A percentile compares a stretch with the other conserved stretches of the same genome.
These are phyloP conservation scores for Aquilaria agallochum DNA, from an alignment of 441 rosid species.

Conservation along the genomic window DNA sequence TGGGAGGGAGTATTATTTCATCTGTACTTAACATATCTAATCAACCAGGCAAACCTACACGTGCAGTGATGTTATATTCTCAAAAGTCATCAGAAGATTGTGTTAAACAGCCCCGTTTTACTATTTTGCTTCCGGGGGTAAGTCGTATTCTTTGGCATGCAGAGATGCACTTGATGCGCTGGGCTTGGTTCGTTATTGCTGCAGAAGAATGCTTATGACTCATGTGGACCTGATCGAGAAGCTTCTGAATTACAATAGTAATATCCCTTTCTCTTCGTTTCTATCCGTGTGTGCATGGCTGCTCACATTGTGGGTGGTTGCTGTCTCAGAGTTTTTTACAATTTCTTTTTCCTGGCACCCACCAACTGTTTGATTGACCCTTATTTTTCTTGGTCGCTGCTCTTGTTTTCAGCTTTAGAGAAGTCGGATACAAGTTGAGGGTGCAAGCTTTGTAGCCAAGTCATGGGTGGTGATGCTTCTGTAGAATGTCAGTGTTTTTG, in stretches of 20 bases:
- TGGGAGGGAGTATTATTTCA: too few relatives aligned
- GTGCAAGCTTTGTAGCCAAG: conserved; percentile 9
- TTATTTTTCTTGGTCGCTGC: too few relatives aligned
- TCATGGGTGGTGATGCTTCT: too few relatives aligned
- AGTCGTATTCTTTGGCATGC: conserved; percentile 23
- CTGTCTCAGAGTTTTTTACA: not conserved
- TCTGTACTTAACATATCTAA: too few relatives aligned
- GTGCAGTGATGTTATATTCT: too few relatives aligned
- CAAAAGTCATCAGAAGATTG: not conserved
- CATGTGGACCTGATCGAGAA: conserved; percentile 97
- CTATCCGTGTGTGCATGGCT: not conserved
- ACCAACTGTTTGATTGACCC: conserved; percentile 2
- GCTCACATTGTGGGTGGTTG: not conserved
- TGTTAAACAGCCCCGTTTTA: not conserved
- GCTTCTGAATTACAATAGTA: conserved; percentile 94
- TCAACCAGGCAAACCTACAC: too few relatives aligned
- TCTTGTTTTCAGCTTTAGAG: conserved; percentile 66
- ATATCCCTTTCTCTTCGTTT: conserved; percentile 14
- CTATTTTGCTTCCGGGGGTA: not conserved
- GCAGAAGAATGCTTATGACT: conserved; percentile 97
- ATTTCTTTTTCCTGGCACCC: not conserved
- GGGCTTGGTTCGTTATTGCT: conserved; percentile 82
- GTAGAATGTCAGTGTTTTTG: too few relatives aligned
- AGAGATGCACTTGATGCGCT: conserved; percentile 95
- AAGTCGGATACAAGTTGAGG: conserved; percentile 61